Evolutionary conservation across 148 eudicot genomes (phyloP), one percentile per base, ranked within the genome.

Genomic region (Vaccinium myrtillus): DNA sequence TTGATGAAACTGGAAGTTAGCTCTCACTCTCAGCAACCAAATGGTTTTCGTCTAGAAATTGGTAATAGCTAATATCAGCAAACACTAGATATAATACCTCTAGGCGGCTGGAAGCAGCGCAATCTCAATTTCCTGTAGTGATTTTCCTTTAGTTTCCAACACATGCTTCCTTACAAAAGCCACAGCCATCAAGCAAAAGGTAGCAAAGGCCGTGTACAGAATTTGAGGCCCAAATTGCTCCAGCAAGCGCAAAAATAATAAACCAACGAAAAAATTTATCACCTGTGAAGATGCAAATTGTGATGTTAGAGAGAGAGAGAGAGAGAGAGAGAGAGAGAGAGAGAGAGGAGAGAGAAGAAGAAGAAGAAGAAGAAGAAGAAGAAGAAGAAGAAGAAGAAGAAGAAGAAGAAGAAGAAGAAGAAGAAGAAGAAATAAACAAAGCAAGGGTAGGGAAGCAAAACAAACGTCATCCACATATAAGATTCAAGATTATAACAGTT

Each of bases 91-190:
- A 75, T 36, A 80, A 27, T 85, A 90, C 92, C 87, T 86, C 89
- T 88, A 91, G 86, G 85, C 59, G 82, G 86, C 86, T 39, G 95
- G 87, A 77, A 96, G 97, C 86, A 96, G 97, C 81, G 99, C 98
- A 74, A 96, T 93, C 92, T 96, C 99, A 51, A 96, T 96, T 88
- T 96, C 99, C 87, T 96, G 99, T 54, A 96, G 95, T 18, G 99
- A 87, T 88, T 92, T 94, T 85, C 99, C 99, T 88, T 96, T 96
- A 10, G 99, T 96, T 89, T 96, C 99, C 86, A 96, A 81, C 86
- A 96, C 98, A 83, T 93, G 94, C 85, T 86, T 91, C 92, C 90
- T 93, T 49, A 96, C 97, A 82, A 93, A 96, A 27, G 87, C 94
- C 84, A 92, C 97, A 6, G 98, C 99, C 84, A 93, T 85, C 89